Percentiles rank a stretch among this genome's conserved stretches.
Evolutionary conservation across 768 basidiomycete species (phyloP).

Genomic region (Amyloporia xantha): DNA sequence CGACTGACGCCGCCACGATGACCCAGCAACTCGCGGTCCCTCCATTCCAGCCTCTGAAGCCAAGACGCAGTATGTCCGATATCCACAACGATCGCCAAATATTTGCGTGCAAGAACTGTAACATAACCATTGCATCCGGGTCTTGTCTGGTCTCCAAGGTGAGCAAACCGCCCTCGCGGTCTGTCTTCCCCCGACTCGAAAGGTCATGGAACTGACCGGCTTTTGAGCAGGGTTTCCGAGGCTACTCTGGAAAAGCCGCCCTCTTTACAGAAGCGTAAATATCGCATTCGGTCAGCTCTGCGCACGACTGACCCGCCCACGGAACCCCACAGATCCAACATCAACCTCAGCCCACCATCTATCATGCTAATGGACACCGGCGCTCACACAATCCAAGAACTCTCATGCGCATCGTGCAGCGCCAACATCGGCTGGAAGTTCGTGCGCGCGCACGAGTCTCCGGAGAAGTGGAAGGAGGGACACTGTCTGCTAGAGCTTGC

Average conservation of each 20-base stretch:
- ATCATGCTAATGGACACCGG: constrained; percentile 59
- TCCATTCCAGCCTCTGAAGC: not conserved
- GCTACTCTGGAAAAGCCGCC: constrained; percentile 52
- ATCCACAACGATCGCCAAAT: not conserved
- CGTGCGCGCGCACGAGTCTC: constrained; percentile 44
- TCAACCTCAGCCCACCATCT: constrained; percentile 34
- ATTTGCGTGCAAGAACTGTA: not conserved
- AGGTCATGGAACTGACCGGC: no score
- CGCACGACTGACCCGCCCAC: not conserved
- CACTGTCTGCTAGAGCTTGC: constrained; percentile 49
- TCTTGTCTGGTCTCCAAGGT: not conserved
- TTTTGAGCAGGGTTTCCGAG: constrained; percentile 33
- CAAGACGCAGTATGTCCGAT: not conserved
- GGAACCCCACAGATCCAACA: constrained; percentile 38
- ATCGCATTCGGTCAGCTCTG: not conserved
- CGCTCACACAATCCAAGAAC: constrained; percentile 55
- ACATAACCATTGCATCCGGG: not conserved
- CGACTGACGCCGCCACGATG: no score
- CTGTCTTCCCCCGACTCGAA: no score
- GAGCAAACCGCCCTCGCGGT: not conserved
- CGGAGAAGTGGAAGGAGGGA: constrained; percentile 62
- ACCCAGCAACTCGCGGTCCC: no score
- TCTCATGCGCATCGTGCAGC: constrained; percentile 42
- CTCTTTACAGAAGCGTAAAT: constrained; percentile 51
- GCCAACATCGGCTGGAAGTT: constrained; percentile 61